These are phyloP conservation scores for Candida nonsorbophila DNA, from an alignment of 805 yeast species.

Conservation along the genomic window DNA sequence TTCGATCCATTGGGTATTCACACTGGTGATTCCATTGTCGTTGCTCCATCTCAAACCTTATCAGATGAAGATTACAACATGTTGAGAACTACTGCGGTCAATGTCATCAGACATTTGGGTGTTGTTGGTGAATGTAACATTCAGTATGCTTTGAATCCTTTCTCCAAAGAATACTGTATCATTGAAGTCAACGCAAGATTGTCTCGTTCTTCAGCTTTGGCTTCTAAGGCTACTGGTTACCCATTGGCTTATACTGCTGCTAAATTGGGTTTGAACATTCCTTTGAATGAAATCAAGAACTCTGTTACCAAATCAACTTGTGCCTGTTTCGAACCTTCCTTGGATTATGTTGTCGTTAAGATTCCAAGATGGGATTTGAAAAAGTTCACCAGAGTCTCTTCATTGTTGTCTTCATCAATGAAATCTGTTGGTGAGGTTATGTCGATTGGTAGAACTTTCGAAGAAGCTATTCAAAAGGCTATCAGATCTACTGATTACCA, in stretches of 20 bases:
- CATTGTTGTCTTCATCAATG: conserved; percentile 87
- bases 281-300: conserved; percentile 85
- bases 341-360: conserved; percentile 94
- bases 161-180: conserved; percentile 88
- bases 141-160: conserved; percentile 92
- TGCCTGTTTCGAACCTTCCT: conserved; percentile 95
- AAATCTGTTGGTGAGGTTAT: conserved; percentile 98
- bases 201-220: conserved; percentile 95
- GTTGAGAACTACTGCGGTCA: conserved; percentile 96
- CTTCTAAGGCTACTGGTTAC: conserved; percentile 98
- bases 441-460: conserved; percentile 98
- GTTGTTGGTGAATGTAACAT: conserved; percentile 99
- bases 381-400: conserved; percentile 90
- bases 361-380: conserved; percentile 98
- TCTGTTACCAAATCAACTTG: conserved; percentile 95
- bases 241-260: conserved; percentile 99
- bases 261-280: conserved; percentile 87
- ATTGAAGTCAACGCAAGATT: conserved; percentile 97
- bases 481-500: conserved; percentile 94
- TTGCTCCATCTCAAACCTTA: conserved; percentile 96
- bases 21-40: conserved; percentile 98
- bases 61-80: conserved; percentile 97
- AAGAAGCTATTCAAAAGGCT: conserved; percentile 97
- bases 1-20: conserved; percentile 97
- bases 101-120: conserved; percentile 95